Conservation (phyloP, 2,329 filamentous ascomycete genomes). For the Hymenoscyphus fructigenus region DNA sequence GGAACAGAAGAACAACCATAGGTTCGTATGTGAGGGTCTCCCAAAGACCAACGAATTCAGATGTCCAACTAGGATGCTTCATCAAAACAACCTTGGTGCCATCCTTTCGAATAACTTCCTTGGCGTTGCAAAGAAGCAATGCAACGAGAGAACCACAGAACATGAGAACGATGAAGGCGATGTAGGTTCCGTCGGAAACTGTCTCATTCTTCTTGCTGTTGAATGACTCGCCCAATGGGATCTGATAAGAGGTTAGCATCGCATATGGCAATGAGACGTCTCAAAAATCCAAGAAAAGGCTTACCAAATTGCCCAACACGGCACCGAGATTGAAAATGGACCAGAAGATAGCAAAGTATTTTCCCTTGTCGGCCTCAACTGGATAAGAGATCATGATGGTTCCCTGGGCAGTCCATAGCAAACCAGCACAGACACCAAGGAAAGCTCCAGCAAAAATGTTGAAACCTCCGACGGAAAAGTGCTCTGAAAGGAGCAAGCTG, state of each 20-base stretch:
- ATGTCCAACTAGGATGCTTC: constrained; percentile 86
- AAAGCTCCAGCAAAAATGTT: constrained; percentile 74
- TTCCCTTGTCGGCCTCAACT: constrained; percentile 75
- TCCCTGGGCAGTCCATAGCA: constrained; percentile 81
- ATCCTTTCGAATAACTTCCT: constrained; percentile 71
- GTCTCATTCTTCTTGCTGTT: constrained; percentile 49
- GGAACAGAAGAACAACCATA: constrained; percentile 74
- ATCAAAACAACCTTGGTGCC: constrained; percentile 80
- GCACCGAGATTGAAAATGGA: constrained; percentile 91
- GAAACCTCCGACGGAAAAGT: constrained; percentile 67
- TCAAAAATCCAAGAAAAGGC: constrained; percentile 14
- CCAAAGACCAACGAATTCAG: constrained; percentile 73
- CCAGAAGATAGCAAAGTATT: constrained; percentile 91
- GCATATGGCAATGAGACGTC: background rate
- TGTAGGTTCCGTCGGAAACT: constrained; percentile 78
- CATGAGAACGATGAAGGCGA: constrained; percentile 85
- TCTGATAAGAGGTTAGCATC: constrained; percentile 40
- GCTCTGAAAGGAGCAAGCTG: constrained; percentile 68
- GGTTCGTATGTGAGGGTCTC: constrained; percentile 69
- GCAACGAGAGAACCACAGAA: constrained; percentile 68
- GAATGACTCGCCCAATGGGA: constrained; percentile 73
- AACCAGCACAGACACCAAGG: constrained; percentile 74
- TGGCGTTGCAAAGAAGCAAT: constrained; percentile 68
- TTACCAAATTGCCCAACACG: constrained; percentile 73
- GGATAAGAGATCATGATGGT: constrained; percentile 92